phyloP scores from a whole-genome alignment of 2,329 filamentous ascomycete genomes.

The Periconia sp. region DNA sequence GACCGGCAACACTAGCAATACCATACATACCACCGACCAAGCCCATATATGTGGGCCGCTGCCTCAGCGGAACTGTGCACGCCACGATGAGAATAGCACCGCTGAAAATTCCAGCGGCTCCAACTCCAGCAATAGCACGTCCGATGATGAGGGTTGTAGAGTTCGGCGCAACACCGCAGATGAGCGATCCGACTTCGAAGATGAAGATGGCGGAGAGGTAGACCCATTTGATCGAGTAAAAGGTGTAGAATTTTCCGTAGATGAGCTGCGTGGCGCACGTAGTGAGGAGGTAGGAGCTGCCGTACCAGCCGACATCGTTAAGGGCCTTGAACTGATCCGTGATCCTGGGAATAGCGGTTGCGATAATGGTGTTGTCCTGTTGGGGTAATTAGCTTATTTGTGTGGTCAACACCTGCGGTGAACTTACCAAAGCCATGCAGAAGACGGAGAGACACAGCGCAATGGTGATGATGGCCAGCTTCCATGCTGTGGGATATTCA shows the following conservation, averaged over 20 bases:
- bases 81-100: slow-evolving; percentile 57
- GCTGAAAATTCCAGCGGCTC: slow-evolving; percentile 57
- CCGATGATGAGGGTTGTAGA: slow-evolving; percentile 59
- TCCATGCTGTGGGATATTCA: slow-evolving; percentile 44
- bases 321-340: slow-evolving; percentile 56
- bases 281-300: slow-evolving; percentile 49
- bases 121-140: slow-evolving; percentile 58
- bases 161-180: slow-evolving; percentile 59
- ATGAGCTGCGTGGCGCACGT: slow-evolving; percentile 49
- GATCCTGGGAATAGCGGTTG: slow-evolving; percentile 56
- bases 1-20: slow-evolving; percentile 55
- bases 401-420: not conserved
- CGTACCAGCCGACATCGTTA: slow-evolving; percentile 56
- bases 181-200: slow-evolving; percentile 59
- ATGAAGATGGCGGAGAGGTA: slow-evolving; percentile 53
- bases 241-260: slow-evolving; percentile 54
- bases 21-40: slow-evolving; percentile 58
- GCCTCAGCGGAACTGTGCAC: slow-evolving; percentile 51
- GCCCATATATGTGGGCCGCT: slow-evolving; percentile 57
- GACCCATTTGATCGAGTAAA: slow-evolving; percentile 55
- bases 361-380: slow-evolving; percentile 56
- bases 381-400: slow-evolving; percentile 8
- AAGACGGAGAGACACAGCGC: slow-evolving; percentile 46
- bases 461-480: slow-evolving; percentile 38
- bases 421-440: slow-evolving; percentile 44